phyloP scores from a whole-genome alignment of 2,329 filamentous ascomycete species.

The Penicillium sclerotigenum region DNA sequence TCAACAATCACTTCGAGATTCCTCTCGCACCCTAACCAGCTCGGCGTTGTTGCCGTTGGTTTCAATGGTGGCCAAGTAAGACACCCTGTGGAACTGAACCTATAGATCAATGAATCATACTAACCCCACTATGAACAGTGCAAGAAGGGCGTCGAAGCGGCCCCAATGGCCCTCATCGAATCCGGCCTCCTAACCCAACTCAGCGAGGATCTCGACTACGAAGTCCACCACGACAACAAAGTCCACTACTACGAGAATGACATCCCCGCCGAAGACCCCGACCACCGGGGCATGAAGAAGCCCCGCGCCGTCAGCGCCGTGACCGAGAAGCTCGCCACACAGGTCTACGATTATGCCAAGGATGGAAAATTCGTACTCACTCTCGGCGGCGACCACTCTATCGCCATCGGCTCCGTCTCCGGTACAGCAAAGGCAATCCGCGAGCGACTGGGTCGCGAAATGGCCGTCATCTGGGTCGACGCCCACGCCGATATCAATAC shows the following conservation, averaged over 20 bases:
- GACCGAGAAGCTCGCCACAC: slow-evolving; percentile 71
- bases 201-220: slow-evolving; percentile 80
- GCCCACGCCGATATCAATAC: slow-evolving; percentile 98
- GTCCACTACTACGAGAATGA: slow-evolving; percentile 81
- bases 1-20: slow-evolving; percentile 67
- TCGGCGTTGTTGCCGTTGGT: slow-evolving; percentile 90
- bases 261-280: slow-evolving; percentile 67
- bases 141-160: slow-evolving; percentile 88
- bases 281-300: slow-evolving; percentile 91
- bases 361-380: slow-evolving; percentile 86
- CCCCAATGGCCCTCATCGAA: slow-evolving; percentile 82
- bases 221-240: slow-evolving; percentile 74
- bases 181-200: slow-evolving; percentile 82
- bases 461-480: slow-evolving; percentile 98
- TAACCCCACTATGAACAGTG: slow-evolving; percentile 51
- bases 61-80: slow-evolving; percentile 94
- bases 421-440: slow-evolving; percentile 82
- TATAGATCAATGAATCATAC: background rate
- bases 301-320: slow-evolving; percentile 81
- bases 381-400: slow-evolving; percentile 91
- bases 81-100: background rate
- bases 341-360: slow-evolving; percentile 83
- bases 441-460: slow-evolving; percentile 75
- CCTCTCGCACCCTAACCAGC: slow-evolving; percentile 71
- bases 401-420: slow-evolving; percentile 89